Percentiles rank a stretch among this genome's conserved stretches.
phyloP scores from a whole-genome alignment of 2,329 filamentous ascomycete genomes.

The Xylaria sp. region DNA sequence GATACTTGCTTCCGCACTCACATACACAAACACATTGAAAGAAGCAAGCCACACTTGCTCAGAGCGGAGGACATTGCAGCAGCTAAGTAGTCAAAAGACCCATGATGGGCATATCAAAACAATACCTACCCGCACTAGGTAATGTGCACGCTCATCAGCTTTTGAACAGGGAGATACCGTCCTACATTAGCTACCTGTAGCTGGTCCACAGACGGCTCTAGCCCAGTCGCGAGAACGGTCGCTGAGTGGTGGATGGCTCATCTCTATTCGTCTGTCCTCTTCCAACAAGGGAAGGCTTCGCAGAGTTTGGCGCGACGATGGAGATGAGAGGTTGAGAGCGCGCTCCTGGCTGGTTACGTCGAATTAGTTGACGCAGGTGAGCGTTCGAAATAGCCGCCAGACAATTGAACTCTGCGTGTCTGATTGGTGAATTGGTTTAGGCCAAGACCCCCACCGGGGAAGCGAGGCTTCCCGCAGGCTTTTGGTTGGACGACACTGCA shows the following conservation, averaged over 20 bases:
- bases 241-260: slow-evolving; percentile 41
- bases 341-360: slow-evolving; percentile 43
- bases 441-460: slow-evolving; percentile 38
- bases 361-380: slow-evolving; percentile 45
- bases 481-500: slow-evolving; percentile 45
- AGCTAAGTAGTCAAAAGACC: not conserved
- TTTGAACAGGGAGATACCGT: slow-evolving; percentile 16
- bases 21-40: slow-evolving; percentile 1
- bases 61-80: not conserved
- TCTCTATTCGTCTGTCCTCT: slow-evolving; percentile 17
- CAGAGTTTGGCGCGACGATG: slow-evolving; percentile 42
- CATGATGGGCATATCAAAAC: slow-evolving; percentile 6
- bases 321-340: slow-evolving; percentile 44
- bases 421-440: slow-evolving; percentile 42
- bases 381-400: slow-evolving; percentile 50
- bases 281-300: slow-evolving; percentile 28
- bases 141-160: slow-evolving; percentile 16
- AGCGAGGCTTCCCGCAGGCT: slow-evolving; percentile 26
- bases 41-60: slow-evolving; percentile 14
- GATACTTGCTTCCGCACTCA: slow-evolving; percentile 17
- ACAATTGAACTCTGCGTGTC: slow-evolving; percentile 24
- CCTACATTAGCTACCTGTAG: not conserved
- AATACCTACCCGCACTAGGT: slow-evolving; percentile 3
- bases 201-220: slow-evolving; percentile 21
- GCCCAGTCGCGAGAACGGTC: slow-evolving; percentile 27